Conservation (phyloP, 495 filamentous ascomycete genomes). For the Xylaria telfairii region DNA sequence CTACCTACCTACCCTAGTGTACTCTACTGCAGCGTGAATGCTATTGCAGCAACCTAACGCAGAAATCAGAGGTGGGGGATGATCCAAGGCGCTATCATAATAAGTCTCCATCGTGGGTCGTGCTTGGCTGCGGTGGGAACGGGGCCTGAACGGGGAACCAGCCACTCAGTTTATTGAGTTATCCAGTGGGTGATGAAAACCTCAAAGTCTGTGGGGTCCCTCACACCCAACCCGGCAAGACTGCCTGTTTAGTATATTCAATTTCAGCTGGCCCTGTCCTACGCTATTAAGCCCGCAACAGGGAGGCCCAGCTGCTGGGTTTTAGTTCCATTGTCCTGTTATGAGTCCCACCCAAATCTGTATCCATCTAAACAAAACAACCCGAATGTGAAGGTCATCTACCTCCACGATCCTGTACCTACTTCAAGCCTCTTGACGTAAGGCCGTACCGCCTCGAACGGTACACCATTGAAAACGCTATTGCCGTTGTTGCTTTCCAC, state of each 20-base stretch:
- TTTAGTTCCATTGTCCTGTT: conserved; percentile 9
- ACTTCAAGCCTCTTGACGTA: neutral
- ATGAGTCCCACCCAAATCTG: conserved; percentile 4
- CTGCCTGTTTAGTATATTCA: neutral
- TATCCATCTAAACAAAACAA: conserved; percentile 24
- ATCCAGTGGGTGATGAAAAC: neutral
- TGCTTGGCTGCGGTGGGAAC: neutral
- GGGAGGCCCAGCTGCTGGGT: conserved; percentile 19
- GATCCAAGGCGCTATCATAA: neutral
- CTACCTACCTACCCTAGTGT: neutral
- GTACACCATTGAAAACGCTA: neutral
- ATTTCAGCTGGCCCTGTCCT: conserved; percentile 15
- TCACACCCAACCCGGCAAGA: neutral
- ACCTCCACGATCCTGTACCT: neutral
- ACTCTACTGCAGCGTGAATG: neutral
- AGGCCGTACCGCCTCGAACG: conserved; percentile 10
- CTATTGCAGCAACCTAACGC: no score
- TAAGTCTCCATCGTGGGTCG: neutral
- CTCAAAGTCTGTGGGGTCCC: conserved; percentile 4
- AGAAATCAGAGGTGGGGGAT: neutral
- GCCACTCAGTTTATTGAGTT: conserved; percentile 14
- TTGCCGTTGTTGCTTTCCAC: conserved; percentile 9
- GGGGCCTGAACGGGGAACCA: conserved; percentile 1
- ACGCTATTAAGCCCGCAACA: neutral
- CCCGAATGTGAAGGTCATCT: neutral